Evolutionary conservation across 2,329 filamentous ascomycete genomes (phyloP).

Genomic region (Penicillium brevicompactum): DNA sequence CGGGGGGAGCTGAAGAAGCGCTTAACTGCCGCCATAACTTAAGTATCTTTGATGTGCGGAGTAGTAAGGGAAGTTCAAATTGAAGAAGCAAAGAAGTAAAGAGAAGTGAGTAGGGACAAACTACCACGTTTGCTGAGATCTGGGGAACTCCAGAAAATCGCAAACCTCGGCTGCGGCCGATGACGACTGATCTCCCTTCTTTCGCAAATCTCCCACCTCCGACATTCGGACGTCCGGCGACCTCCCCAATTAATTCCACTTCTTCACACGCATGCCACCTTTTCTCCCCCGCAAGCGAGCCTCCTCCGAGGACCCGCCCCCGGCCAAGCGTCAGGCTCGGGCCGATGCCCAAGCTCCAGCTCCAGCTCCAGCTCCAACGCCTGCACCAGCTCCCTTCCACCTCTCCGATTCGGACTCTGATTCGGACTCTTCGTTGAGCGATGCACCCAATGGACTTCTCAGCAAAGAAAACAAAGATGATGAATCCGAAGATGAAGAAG

Average conservation of each 20-base stretch:
- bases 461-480: neutral
- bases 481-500: conserved; percentile 49
- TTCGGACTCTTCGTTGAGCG: conserved; percentile 42
- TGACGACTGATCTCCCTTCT: conserved; percentile 7
- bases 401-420: conserved; percentile 29
- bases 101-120: too few relatives aligned
- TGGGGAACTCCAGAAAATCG: conserved; percentile 4
- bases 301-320: conserved; percentile 38
- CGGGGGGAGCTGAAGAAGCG: conserved; percentile 77
- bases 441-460: conserved; percentile 29
- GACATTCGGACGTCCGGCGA: conserved; percentile 8
- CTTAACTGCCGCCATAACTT: conserved; percentile 56
- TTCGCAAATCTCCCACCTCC: conserved; percentile 14
- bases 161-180: conserved; percentile 25
- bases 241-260: neutral
- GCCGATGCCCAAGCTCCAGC: conserved; percentile 24
- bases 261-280: conserved; percentile 44
- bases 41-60: neutral
- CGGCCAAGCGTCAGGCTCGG: conserved; percentile 36
- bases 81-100: neutral
- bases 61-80: neutral
- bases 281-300: conserved; percentile 49
- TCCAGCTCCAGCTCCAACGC: neutral
- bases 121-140: neutral
- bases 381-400: conserved; percentile 21